Evolutionary conservation across 2,329 filamentous ascomycete species (phyloP).

Genomic region (Bipolaris zeicola): DNA sequence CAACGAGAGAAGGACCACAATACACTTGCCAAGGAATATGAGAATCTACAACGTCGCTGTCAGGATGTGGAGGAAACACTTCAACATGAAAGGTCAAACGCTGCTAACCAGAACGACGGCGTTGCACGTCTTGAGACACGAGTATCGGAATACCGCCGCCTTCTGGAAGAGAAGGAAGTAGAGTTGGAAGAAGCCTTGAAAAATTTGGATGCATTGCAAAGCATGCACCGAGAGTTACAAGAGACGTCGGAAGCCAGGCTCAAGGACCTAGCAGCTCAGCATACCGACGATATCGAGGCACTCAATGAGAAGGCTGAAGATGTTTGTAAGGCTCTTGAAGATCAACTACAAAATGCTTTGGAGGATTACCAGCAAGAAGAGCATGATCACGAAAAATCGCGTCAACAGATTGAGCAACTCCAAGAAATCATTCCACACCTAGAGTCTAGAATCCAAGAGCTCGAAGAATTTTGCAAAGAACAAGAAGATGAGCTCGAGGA

Average conservation of each 20-base stretch:
- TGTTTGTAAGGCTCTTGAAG: slow-evolving; percentile 22
- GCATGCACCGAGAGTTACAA: slow-evolving; percentile 25
- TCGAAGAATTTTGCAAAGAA: slow-evolving; percentile 32
- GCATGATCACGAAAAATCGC: slow-evolving; percentile 20
- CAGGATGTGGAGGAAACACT: slow-evolving; percentile 30
- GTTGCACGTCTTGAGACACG: slow-evolving; percentile 29
- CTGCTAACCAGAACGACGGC: slow-evolving; percentile 23
- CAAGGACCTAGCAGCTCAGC: slow-evolving; percentile 23
- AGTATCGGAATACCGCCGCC: slow-evolving; percentile 23
- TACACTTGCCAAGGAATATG: slow-evolving; percentile 28
- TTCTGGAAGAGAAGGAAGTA: slow-evolving; percentile 24
- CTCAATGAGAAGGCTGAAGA: slow-evolving; percentile 19
- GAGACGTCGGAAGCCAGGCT: slow-evolving; percentile 25
- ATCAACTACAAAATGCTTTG: slow-evolving; percentile 23
- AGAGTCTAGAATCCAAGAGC: slow-evolving; percentile 30
- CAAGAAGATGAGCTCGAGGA: slow-evolving; percentile 41
- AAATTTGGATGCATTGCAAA: slow-evolving; percentile 26
- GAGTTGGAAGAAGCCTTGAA: slow-evolving; percentile 21
- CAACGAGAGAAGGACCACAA: slow-evolving; percentile 17
- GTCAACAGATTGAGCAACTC: slow-evolving; percentile 21
- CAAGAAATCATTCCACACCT: slow-evolving; percentile 26
- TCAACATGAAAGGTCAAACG: slow-evolving; percentile 24
- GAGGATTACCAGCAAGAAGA: slow-evolving; percentile 9
- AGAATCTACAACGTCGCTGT: slow-evolving; percentile 40
- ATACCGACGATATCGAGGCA: slow-evolving; percentile 23